These are phyloP conservation scores for Alnus glutinosa DNA, from an alignment of 306 rosid species.

Conservation along the genomic window DNA sequence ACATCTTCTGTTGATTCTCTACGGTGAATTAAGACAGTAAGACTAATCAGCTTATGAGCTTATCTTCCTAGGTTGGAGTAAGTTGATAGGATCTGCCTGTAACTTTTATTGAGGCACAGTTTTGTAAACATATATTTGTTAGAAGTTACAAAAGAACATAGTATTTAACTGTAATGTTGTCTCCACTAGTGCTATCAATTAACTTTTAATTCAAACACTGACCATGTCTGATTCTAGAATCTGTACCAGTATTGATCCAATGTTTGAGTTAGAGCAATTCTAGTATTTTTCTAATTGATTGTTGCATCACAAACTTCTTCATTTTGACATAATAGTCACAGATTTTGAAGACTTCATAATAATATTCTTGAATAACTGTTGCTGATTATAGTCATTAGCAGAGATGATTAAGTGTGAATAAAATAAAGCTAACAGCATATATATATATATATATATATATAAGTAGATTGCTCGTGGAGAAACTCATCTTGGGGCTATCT, in stretches of 20 bases:
- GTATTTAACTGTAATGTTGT: no score
- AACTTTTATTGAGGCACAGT: conserved; percentile 8
- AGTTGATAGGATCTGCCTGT: conserved; percentile 7
- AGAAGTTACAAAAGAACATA: conserved; percentile 7
- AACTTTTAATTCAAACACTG: no score
- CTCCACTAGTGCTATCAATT: no score
- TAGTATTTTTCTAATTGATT: background rate
- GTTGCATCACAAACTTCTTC: background rate
- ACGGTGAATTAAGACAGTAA: no score
- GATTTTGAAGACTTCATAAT: no score
- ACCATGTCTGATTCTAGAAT: no score
- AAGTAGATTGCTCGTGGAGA: background rate
- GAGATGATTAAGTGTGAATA: background rate
- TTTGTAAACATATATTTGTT: conserved; percentile 11
- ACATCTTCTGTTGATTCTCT: no score
- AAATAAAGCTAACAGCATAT: background rate
- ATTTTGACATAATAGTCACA: background rate
- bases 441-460: no score
- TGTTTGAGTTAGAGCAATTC: background rate
- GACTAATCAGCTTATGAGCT: no score
- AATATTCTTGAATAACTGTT: no score
- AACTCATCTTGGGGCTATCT: background rate
- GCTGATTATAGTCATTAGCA: background rate
- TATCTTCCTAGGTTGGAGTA: no score
- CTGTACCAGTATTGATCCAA: background rate